Evolutionary conservation across 371 early-diverging fungal species (phyloP).

Genomic region (Actinomucor elegans): DNA sequence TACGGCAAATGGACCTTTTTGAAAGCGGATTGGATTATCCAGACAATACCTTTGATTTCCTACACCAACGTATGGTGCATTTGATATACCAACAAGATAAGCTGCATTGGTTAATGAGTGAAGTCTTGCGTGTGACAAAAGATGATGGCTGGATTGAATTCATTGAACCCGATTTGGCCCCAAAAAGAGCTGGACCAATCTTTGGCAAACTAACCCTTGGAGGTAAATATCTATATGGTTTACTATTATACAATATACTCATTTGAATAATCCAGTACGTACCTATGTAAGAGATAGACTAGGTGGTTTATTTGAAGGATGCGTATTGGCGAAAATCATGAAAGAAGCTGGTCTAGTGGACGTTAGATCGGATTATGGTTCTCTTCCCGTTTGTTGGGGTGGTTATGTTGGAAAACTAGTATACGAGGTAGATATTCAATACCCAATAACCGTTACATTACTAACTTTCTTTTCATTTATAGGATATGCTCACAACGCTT

Average conservation of each 20-base stretch:
- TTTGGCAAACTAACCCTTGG: slow-evolving; percentile 7
- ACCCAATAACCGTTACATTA: background rate
- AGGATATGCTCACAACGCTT: slow-evolving; percentile 17
- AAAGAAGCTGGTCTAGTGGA: slow-evolving; percentile 27
- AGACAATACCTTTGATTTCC: slow-evolving; percentile 31
- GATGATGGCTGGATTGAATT: slow-evolving; percentile 41
- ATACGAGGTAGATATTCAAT: slow-evolving; percentile 32
- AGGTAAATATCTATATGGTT: background rate
- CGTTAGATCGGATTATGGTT: slow-evolving; percentile 31
- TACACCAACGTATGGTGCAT: slow-evolving; percentile 38
- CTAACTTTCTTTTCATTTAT: background rate
- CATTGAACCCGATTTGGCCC: slow-evolving; percentile 21
- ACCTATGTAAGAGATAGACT: background rate
- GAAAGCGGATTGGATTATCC: slow-evolving; percentile 17
- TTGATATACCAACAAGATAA: slow-evolving; percentile 22
- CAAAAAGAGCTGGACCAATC: slow-evolving; percentile 17
- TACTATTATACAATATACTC: background rate
- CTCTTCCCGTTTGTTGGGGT: slow-evolving; percentile 45
- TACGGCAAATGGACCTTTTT: slow-evolving; percentile 21
- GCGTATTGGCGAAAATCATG: slow-evolving; percentile 13
- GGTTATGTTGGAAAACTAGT: slow-evolving; percentile 41
- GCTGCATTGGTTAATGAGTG: slow-evolving; percentile 18
- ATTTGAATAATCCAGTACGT: background rate
- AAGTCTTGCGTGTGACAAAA: slow-evolving; percentile 31
- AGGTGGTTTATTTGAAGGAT: slow-evolving; percentile 18